phyloP scores from a whole-genome alignment of 23 red algal genomes.

The Gracilaria vermiculophylla region DNA sequence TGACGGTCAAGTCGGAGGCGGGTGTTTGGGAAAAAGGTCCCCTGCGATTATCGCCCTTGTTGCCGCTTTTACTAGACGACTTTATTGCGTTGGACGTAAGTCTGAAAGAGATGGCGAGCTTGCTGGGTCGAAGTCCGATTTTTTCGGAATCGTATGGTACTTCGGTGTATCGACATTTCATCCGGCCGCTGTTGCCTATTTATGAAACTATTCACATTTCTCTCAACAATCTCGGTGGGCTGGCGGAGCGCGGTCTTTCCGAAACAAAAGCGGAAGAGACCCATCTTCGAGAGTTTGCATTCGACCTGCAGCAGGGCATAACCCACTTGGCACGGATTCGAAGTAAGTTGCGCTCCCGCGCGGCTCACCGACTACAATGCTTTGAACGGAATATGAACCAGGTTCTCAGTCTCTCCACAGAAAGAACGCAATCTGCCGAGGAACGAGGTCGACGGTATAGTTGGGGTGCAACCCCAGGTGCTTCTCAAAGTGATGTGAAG shows the following conservation, averaged over 20 bases:
- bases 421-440: not conserved
- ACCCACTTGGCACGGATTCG: conserved; percentile 39
- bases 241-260: not conserved
- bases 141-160: conserved; percentile 57
- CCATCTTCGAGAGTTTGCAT: not conserved
- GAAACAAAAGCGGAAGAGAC: not conserved
- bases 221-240: conserved; percentile 31
- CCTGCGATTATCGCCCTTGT: not conserved
- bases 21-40: conserved; percentile 41
- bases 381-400: conserved; percentile 29
- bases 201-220: conserved; percentile 57
- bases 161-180: conserved; percentile 50
- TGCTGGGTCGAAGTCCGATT: conserved; percentile 53
- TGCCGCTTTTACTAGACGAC: conserved; percentile 21
- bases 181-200: conserved; percentile 25
- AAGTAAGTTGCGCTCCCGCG: conserved; percentile 26
- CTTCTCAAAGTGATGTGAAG: too few species aligned
- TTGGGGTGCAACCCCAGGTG: not conserved
- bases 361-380: not conserved
- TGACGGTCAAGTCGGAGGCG: conserved; percentile 46
- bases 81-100: conserved; percentile 47
- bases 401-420: not conserved
- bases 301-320: conserved; percentile 45
- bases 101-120: conserved; percentile 49
- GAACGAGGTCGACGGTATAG: not conserved